Evolutionary conservation across 139 green algal species (phyloP).

Genomic region (Nannochloris sp.): DNA sequence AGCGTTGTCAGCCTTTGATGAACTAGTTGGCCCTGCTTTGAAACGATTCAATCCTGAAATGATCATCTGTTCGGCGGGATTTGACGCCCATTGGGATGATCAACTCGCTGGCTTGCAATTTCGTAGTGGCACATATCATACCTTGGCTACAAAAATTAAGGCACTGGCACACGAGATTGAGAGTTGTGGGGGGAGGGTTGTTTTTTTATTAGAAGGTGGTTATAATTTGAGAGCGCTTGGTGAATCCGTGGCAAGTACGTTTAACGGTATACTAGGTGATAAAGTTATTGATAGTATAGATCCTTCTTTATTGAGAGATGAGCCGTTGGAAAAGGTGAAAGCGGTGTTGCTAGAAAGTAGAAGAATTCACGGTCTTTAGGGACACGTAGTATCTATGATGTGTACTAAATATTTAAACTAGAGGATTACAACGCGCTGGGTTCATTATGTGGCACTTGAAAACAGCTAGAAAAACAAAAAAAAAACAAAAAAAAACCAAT

Average conservation of each 20-base stretch:
- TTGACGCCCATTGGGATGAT: conserved; percentile 84
- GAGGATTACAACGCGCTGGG: too few relatives aligned
- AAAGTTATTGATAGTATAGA: conserved; percentile 21
- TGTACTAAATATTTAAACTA: too few relatives aligned
- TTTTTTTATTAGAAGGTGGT: conserved; percentile 85
- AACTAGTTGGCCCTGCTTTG: conserved; percentile 67
- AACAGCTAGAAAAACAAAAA: too few relatives aligned
- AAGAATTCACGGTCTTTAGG: conserved; percentile 34
- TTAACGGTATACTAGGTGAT: conserved; percentile 51
- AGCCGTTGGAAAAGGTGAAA: conserved; percentile 37
- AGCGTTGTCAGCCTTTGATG: conserved; percentile 51
- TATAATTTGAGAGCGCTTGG: conserved; percentile 60
- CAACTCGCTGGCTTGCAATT: conserved; percentile 75
- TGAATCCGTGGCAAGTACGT: conserved; percentile 64
- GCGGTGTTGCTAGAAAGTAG: conserved; percentile 21
- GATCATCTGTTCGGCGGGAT: conserved; percentile 65
- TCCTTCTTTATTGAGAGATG: conserved; percentile 35
- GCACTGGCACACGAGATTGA: conserved; percentile 51
- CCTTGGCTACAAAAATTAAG: conserved; percentile 22
- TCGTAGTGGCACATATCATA: conserved; percentile 62
- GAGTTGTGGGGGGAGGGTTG: conserved; percentile 56
- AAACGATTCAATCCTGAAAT: conserved; percentile 74
- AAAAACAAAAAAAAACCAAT: too few relatives aligned
- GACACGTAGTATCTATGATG: too few relatives aligned
- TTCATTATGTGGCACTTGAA: not conserved